Base-by-base conservation (phyloP, 2,329 filamentous ascomycete genomes). In the Byssothecium circinans region DNA sequence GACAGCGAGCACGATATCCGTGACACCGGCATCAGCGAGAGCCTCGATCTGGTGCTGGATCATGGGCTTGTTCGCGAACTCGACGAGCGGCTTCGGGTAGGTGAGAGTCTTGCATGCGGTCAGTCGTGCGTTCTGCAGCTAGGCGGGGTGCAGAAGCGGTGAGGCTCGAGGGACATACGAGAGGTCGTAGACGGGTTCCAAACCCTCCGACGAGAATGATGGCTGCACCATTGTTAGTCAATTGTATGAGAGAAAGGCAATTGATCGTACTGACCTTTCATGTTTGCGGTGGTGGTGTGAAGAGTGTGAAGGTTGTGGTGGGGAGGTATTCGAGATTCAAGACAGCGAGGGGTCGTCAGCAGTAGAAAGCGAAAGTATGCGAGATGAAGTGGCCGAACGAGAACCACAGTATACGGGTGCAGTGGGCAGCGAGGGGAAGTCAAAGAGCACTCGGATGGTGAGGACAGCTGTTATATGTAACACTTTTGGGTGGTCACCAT, bases 51-150 rank as follows among this genome's bases (percentile, higher is more conserved):
- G 92, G 77, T 97, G 92, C 68, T 95, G 82, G 74, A 99, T 97
- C 92, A 99, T 99, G 72, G 91, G 94, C 78, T 94, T 92, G 83
- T 99, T 99, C 70, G 85, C 91, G 70, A 99, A 99, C 78, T 99
- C 92, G 68, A 99, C 94, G 61, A 99, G 83, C 58, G 94, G 92
- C 77, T 97, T 99, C 54, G 92, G 92, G 60, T 96, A 88, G 42
- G 94, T 96, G 70, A 99, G 85, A 64, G 92, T 99, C 90, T 32
- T 95, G 54, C 55, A 58, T 45, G 50, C 44, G 52, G 40, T 67
- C 50, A 71, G 65, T 57, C 19, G 34, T 36, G 45, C 43, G 30
- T 40, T 50, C 30, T 44, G n/a, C 36, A 42, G 45, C 30, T 50
- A 53, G 42, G 61, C 51, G 57, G 57, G 58, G 61, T 53, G 53